These are phyloP conservation scores for Talaromyces albobiverticillius DNA, from an alignment of 2,329 filamentous ascomycete genomes.

Conservation along the genomic window DNA sequence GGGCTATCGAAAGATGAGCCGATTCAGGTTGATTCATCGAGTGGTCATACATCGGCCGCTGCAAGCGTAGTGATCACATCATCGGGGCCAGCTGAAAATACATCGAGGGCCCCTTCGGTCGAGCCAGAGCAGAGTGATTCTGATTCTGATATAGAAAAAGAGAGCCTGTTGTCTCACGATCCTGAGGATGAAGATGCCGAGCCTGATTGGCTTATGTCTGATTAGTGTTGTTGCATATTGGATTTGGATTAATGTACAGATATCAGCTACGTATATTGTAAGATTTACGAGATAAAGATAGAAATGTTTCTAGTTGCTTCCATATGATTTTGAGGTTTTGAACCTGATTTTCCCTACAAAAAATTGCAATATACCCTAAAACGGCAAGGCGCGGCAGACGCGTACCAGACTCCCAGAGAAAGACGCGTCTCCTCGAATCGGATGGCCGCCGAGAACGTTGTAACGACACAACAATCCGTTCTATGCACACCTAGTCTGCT, in stretches of 20 bases:
- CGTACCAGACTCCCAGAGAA: slow-evolving; percentile 4
- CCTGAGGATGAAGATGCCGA: slow-evolving; percentile 65
- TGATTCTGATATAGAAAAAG: slow-evolving; percentile 41
- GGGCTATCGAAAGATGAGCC: slow-evolving; percentile 22
- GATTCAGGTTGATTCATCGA: slow-evolving; percentile 25
- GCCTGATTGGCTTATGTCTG: slow-evolving; percentile 58
- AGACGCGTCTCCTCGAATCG: slow-evolving; percentile 3
- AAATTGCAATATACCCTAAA: slow-evolving; percentile 11
- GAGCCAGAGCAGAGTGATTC: slow-evolving; percentile 22
- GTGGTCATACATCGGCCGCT: slow-evolving; percentile 22
- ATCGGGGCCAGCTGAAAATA: slow-evolving; percentile 16
- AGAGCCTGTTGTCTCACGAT: slow-evolving; percentile 58
- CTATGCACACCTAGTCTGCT: background rate
- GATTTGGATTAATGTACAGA: no score
- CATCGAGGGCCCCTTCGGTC: slow-evolving; percentile 15
- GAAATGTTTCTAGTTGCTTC: no score
- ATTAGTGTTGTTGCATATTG: slow-evolving; percentile 16
- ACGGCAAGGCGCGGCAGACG: background rate
- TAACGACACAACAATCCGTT: background rate
- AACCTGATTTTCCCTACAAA: no score
- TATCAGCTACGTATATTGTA: no score
- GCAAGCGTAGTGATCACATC: slow-evolving; percentile 27
- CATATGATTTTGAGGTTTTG: no score
- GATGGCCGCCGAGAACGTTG: background rate
- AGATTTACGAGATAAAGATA: no score